Percentiles rank a stretch among this genome's conserved stretches.
Conservation (phyloP, 2,329 filamentous ascomycete species). For the Trichoderma sp. region DNA sequence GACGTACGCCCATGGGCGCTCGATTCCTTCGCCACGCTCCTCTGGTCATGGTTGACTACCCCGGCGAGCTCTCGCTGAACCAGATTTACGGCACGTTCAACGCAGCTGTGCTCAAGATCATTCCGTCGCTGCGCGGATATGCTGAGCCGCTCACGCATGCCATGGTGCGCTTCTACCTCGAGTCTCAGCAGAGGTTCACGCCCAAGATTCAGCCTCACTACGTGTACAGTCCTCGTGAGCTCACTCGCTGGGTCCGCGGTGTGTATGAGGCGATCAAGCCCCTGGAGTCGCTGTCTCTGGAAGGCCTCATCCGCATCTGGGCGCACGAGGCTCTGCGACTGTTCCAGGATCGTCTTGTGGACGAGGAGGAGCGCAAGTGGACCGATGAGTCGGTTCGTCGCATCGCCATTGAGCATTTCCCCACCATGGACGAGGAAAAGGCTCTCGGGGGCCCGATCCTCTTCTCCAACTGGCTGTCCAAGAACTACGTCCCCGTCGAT, state of each 20-base stretch:
- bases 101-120: slow-evolving; percentile 91
- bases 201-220: slow-evolving; percentile 98
- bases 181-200: slow-evolving; percentile 93
- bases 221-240: slow-evolving; percentile 97
- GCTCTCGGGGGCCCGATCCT: slow-evolving; percentile 91
- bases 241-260: slow-evolving; percentile 96
- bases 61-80: slow-evolving; percentile 87
- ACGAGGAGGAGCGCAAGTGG: slow-evolving; percentile 92
- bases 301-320: slow-evolving; percentile 96
- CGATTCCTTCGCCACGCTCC: slow-evolving; percentile 95
- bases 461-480: slow-evolving; percentile 99
- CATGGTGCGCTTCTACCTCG: slow-evolving; percentile 95
- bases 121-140: slow-evolving; percentile 92
- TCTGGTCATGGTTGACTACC: slow-evolving; percentile 99
- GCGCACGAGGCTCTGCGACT: slow-evolving; percentile 93
- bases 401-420: slow-evolving; percentile 90
- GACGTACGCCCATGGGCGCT: slow-evolving; percentile 89
- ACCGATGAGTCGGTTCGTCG: slow-evolving; percentile 84
- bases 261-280: slow-evolving; percentile 96
- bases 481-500: slow-evolving; percentile 96
- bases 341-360: slow-evolving; percentile 96
- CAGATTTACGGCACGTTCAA: slow-evolving; percentile 99
- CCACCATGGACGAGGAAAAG: slow-evolving; percentile 87
- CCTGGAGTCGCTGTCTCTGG: slow-evolving; percentile 81
- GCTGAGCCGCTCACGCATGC: slow-evolving; percentile 91